Conservation (phyloP, 192 early-diverging fungal species). For the Chytriomyces sp. region DNA sequence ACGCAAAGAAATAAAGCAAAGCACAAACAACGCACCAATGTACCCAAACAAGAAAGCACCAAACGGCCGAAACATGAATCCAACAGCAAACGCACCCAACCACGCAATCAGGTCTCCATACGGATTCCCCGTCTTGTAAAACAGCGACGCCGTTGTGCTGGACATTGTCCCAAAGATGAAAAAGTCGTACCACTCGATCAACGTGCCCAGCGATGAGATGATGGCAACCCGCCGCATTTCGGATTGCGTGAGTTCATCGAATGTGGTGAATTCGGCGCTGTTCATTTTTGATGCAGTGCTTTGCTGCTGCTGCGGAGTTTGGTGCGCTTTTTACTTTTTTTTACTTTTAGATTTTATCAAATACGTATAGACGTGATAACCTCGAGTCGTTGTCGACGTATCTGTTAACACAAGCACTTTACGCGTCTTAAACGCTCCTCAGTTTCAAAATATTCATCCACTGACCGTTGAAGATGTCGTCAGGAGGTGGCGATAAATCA, state of each 20-base stretch:
- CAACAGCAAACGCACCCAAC: conserved; percentile 33
- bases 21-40: conserved; percentile 1
- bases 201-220: conserved; percentile 7
- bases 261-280: not conserved
- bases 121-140: conserved; percentile 22
- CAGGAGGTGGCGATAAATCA: no score
- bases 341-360: no score
- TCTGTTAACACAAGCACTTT: no score
- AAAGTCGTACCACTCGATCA: conserved; percentile 45
- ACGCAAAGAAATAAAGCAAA: no score
- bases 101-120: conserved; percentile 22
- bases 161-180: conserved; percentile 35
- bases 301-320: no score
- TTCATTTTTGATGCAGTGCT: no score
- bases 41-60: conserved; percentile 36
- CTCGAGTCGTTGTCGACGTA: no score
- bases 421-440: no score
- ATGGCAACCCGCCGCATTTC: not conserved
- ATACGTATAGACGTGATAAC: no score
- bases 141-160: conserved; percentile 9
- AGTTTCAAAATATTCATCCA: no score
- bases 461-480: no score
- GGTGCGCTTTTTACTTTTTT: no score
- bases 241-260: not conserved
- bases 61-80: conserved; percentile 32